Base-by-base conservation (phyloP, 805 yeast genomes). In the Candida endomychidarum region DNA sequence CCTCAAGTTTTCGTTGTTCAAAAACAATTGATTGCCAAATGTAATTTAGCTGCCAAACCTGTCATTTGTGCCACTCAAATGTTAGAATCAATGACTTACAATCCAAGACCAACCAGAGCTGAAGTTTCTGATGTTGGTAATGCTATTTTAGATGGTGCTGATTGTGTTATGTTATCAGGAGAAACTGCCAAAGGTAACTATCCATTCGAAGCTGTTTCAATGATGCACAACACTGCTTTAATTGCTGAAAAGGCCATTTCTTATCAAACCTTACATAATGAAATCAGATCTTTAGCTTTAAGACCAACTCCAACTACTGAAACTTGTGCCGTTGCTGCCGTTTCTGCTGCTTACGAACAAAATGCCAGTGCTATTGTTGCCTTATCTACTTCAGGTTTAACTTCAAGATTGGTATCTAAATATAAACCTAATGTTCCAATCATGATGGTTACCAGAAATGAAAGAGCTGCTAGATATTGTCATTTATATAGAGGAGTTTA, bases 61-160 rank as follows among this genome's bases (percentile, higher is more conserved):
- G 97, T 89, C 56, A 89, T 93, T 67, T 93, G 99, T 77, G 99
- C 99, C 53, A 93, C 99, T 52, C 99, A 93, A 77, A 93, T 93
- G 99, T 83, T 93, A 70, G 99, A 93, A 76, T 88, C 97, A 46
- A 93, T 93, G 99, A 93, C 98, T 47, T 88, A 85, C 76, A 93
- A 93, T 85, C 99, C 99, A 70, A 86, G 99, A 74, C 99, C 99
- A 72, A 93, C 99, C 67, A 86, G 99, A 77, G 99, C 99, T 56
- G 99, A 93, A 77, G 99, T 93, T 47, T 84, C 96, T 42, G 99
- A 93, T 70, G 99, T 93, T 51, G 99, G 99, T 75, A 93, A 93
- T 73, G 99, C 99, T 57, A 86, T 93, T 54, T 80, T 93, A 65
- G 99, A 93, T 64, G 99, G 99, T 74, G 97, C 98, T 61, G 99